Conservation (phyloP, 495 filamentous ascomycete species). For the Penicillium goetzii region DNA sequence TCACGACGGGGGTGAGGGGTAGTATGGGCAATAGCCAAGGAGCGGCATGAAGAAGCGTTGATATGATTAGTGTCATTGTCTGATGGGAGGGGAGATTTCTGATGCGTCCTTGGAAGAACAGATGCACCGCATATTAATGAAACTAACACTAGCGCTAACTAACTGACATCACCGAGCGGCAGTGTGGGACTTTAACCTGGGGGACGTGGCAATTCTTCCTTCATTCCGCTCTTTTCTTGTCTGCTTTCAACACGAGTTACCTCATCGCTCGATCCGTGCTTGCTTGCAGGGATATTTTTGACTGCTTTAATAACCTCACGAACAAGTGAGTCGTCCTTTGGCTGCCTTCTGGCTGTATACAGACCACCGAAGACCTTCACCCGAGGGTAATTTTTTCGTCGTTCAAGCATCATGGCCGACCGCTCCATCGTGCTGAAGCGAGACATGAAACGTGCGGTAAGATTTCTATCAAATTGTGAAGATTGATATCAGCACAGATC, state of each 20-base stretch:
- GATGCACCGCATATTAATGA: neutral
- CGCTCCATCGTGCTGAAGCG: neutral
- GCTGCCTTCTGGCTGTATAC: slow-evolving; percentile 8
- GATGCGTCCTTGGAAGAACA: too few relatives aligned
- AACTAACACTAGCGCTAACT: neutral
- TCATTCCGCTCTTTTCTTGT: neutral
- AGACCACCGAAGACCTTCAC: slow-evolving; percentile 11
- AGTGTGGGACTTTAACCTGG: neutral
- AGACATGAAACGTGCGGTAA: neutral
- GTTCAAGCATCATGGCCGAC: neutral
- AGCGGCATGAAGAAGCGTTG: too few relatives aligned
- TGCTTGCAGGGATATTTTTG: neutral
- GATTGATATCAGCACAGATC: neutral
- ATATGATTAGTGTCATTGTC: too few relatives aligned
- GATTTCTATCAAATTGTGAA: neutral
- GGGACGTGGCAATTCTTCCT: neutral
- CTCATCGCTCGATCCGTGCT: neutral
- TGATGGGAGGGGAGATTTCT: too few relatives aligned
- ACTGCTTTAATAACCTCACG: slow-evolving; percentile 8
- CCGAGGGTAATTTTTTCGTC: slow-evolving; percentile 8
- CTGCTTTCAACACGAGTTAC: neutral
- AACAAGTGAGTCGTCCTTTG: slow-evolving; percentile 6
- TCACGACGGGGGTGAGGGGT: neutral
- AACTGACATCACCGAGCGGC: neutral
- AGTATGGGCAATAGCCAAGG: neutral